phyloP scores from a whole-genome alignment of 2,329 filamentous ascomycete genomes.

The Neonectria magnoliae region DNA sequence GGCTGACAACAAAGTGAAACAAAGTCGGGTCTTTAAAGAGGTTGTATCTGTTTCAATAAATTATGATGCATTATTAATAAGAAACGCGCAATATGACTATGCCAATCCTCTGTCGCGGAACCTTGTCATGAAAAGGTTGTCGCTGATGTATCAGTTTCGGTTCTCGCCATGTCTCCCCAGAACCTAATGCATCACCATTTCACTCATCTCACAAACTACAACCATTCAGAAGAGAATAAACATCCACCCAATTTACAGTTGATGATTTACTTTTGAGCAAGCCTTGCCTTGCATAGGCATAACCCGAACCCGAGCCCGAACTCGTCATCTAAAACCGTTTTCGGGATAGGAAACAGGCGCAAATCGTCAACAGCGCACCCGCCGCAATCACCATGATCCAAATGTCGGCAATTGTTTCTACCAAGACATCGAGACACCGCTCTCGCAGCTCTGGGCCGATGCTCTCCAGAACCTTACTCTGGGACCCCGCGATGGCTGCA shows the following conservation, averaged over 20 bases:
- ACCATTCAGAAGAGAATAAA: too few species aligned
- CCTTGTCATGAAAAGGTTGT: too few species aligned
- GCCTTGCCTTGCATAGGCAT: background rate
- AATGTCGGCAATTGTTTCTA: conserved; percentile 26
- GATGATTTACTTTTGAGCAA: background rate
- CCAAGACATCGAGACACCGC: conserved; percentile 22
- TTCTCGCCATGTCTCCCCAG: too few species aligned
- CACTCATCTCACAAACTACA: too few species aligned
- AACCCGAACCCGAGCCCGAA: too few species aligned
- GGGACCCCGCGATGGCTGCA: conserved; percentile 24
- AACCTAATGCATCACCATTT: too few species aligned
- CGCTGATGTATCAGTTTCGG: too few species aligned
- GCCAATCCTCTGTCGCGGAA: too few species aligned
- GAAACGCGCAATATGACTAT: background rate
- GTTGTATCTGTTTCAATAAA: background rate
- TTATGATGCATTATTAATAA: background rate
- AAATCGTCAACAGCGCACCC: conserved; percentile 21
- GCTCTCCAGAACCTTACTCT: conserved; percentile 21
- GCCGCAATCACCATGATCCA: conserved; percentile 31
- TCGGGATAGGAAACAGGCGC: conserved; percentile 24
- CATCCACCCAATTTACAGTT: background rate
- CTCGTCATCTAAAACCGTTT: conserved; percentile 19
- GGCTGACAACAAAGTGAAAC: background rate
- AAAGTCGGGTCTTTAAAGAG: background rate
- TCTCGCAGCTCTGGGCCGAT: conserved; percentile 15